phyloP scores from a whole-genome alignment of 108 stramenopile species.

The Seminavis robusta region DNA sequence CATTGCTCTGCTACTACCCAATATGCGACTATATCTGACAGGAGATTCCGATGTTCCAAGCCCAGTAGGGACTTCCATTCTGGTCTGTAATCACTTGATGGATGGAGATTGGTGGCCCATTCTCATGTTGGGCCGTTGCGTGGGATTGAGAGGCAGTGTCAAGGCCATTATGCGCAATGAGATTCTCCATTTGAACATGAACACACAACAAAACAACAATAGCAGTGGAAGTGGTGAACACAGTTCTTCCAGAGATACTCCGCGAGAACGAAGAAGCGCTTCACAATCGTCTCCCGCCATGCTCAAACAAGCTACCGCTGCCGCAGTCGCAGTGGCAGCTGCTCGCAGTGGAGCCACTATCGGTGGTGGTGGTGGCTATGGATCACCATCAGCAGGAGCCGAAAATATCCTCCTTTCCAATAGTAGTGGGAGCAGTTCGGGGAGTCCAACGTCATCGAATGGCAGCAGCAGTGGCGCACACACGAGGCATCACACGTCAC shows the following conservation, averaged over 20 bases:
- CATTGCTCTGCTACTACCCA: constrained; percentile 60
- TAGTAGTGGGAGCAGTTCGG: no score
- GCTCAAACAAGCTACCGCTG: background rate
- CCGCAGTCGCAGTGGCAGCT: background rate
- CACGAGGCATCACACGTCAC: constrained; percentile 3
- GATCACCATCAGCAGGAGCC: no score
- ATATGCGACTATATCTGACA: constrained; percentile 50
- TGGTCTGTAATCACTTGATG: constrained; percentile 65
- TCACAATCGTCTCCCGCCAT: no score
- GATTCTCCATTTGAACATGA: constrained; percentile 32
- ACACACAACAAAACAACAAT: background rate
- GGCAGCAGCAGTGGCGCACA: background rate
- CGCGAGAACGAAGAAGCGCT: no score
- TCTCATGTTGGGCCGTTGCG: constrained; percentile 67
- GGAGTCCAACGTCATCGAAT: no score
- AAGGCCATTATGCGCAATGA: constrained; percentile 70
- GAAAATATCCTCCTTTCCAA: no score
- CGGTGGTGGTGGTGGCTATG: no score
- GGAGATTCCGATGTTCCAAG: constrained; percentile 77
- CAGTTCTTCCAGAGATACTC: no score
- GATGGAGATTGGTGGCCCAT: constrained; percentile 74
- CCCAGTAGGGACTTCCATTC: constrained; percentile 60
- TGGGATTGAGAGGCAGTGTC: constrained; percentile 61
- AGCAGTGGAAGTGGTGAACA: background rate
- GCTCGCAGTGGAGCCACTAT: no score